Conservation (phyloP, 2,329 filamentous ascomycete species). For the Colletotrichum sp. region DNA sequence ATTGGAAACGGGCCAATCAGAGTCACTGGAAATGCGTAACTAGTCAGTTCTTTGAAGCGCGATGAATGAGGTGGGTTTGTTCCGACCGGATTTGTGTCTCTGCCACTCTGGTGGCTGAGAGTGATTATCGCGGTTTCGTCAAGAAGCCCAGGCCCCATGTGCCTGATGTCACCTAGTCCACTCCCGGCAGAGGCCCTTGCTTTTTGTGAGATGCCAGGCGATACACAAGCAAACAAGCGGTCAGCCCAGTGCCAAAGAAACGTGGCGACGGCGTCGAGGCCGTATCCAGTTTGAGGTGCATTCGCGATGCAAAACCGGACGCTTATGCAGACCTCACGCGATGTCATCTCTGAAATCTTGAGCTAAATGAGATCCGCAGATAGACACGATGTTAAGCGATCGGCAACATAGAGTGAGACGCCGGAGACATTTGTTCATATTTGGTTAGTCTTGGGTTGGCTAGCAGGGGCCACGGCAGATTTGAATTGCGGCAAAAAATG, state of each 20-base stretch:
- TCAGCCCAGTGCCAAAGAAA: background rate
- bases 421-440: background rate
- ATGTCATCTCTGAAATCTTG: background rate
- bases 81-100: background rate
- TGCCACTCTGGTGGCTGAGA: background rate
- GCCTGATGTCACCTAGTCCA: background rate
- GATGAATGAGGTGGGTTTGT: background rate
- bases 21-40: background rate
- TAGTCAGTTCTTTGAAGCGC: background rate
- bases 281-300: background rate
- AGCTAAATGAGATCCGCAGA: background rate
- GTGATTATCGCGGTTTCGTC: background rate
- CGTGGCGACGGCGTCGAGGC: background rate
- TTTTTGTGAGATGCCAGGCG: background rate
- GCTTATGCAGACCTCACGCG: background rate
- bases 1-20: background rate
- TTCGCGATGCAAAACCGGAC: background rate
- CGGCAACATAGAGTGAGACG: background rate
- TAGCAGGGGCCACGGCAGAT: background rate
- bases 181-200: background rate
- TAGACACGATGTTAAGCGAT: background rate
- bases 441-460: background rate
- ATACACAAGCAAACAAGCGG: background rate
- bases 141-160: background rate
- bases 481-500: background rate